Percentiles rank a stretch among this genome's conserved stretches.
Evolutionary conservation across 2,329 filamentous ascomycete species (phyloP).

Genomic region (Aspergillus fumigatiaffinis): DNA sequence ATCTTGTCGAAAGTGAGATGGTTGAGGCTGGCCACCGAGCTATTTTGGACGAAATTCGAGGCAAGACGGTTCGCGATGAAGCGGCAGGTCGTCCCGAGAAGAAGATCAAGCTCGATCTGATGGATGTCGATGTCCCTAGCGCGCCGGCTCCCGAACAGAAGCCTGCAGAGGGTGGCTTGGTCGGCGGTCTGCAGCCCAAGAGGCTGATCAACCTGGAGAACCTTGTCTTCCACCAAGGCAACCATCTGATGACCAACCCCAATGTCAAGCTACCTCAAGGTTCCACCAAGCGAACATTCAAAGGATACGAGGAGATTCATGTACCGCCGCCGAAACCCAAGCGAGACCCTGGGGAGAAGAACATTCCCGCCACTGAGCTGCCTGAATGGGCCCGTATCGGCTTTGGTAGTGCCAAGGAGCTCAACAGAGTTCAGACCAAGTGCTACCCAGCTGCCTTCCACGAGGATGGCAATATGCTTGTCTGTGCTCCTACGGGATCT

Average conservation of each 20-base stretch:
- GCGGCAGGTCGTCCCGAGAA: conserved; percentile 62
- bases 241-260: conserved; percentile 98
- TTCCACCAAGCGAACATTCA: conserved; percentile 91
- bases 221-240: conserved; percentile 93
- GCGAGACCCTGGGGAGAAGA: conserved; percentile 71
- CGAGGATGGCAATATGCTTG: conserved; percentile 94
- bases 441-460: conserved; percentile 89
- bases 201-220: conserved; percentile 93
- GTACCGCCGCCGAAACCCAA: conserved; percentile 89
- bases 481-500: conserved; percentile 94
- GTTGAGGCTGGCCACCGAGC: conserved; percentile 77
- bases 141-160: conserved; percentile 54
- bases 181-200: conserved; percentile 80
- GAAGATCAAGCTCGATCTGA: conserved; percentile 77
- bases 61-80: conserved; percentile 57
- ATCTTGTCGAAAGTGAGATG: conserved; percentile 84
- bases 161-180: conserved; percentile 61
- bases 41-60: conserved; percentile 84
- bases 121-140: conserved; percentile 79
- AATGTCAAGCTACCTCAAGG: conserved; percentile 91
- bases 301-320: conserved; percentile 98
- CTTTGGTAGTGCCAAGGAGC: conserved; percentile 78
- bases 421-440: conserved; percentile 94
- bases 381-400: conserved; percentile 88
- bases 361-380: conserved; percentile 80